Conservation (phyloP, 1,284 basidiomycete species). For the Lentinula novae-zelandiae region DNA sequence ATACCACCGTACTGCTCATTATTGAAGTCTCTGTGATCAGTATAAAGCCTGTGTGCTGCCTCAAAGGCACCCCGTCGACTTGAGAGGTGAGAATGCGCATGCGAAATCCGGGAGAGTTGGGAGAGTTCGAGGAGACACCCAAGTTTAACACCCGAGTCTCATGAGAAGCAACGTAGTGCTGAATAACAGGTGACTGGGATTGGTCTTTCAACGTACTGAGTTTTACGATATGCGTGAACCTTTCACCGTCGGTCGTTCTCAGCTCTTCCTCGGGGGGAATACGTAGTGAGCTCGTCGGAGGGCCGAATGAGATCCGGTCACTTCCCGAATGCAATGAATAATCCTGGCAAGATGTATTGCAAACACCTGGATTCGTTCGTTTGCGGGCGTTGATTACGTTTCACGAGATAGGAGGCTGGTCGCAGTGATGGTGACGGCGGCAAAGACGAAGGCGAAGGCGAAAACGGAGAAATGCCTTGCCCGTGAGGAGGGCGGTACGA, state of each 20-base stretch:
- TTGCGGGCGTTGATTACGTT: constrained; percentile 1
- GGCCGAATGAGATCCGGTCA: constrained; percentile 5
- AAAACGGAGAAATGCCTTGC: not conserved
- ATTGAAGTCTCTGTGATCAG: not conserved
- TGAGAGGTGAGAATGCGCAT: constrained; percentile 5
- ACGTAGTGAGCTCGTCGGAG: not conserved
- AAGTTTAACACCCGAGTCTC: not conserved
- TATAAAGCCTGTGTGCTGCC: not conserved
- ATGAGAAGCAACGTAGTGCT: not conserved
- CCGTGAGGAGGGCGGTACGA: not conserved
- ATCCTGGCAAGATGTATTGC: constrained; percentile 4
- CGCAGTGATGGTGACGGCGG: not conserved
- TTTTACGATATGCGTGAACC: constrained; percentile 11
- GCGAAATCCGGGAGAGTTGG: not conserved
- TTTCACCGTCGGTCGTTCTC: not conserved
- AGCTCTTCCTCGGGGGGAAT: constrained; percentile 7
- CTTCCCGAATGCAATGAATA: constrained; percentile 14
- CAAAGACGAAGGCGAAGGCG: not conserved
- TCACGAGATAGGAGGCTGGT: not conserved
- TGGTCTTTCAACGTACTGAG: not conserved
- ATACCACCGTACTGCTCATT: constrained; percentile 8
- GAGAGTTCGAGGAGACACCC: not conserved
- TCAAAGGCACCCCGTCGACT: not conserved
- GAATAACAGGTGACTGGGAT: not conserved
- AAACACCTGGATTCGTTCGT: constrained; percentile 14